Conservation (phyloP, 805 yeast genomes). For the Candida tibetensis region DNA sequence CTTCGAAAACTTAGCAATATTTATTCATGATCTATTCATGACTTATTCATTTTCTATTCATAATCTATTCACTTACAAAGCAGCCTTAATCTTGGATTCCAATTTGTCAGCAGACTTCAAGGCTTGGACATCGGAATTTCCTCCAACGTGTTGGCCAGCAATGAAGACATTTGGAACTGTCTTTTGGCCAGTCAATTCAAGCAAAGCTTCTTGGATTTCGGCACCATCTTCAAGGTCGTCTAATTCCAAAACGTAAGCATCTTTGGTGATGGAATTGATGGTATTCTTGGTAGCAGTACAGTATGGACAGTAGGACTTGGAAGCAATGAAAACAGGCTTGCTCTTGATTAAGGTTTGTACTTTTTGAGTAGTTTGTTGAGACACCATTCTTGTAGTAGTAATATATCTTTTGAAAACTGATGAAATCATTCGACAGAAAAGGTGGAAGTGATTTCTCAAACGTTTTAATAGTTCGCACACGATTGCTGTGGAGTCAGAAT, state of each 20-base stretch:
- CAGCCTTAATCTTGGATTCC: slow-evolving; percentile 41
- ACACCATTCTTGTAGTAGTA: slow-evolving; percentile 46
- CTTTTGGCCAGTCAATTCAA: slow-evolving; percentile 78
- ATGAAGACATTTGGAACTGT: slow-evolving; percentile 94
- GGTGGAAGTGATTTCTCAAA: no score
- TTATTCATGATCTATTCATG: no score
- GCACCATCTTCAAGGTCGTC: slow-evolving; percentile 65
- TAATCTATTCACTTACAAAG: no score
- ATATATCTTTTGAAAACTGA: slow-evolving; percentile 13
- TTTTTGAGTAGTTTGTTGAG: slow-evolving; percentile 53
- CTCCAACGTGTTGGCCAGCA: slow-evolving; percentile 91
- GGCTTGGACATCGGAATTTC: slow-evolving; percentile 83
- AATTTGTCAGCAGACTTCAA: slow-evolving; percentile 63
- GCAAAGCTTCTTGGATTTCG: slow-evolving; percentile 77
- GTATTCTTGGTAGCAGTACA: slow-evolving; percentile 44
- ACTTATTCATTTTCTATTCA: no score
- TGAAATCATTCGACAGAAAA: background rate
- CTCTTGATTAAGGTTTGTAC: slow-evolving; percentile 63
- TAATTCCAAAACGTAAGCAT: slow-evolving; percentile 55
- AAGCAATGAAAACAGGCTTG: slow-evolving; percentile 75
- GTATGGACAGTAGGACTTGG: slow-evolving; percentile 55
- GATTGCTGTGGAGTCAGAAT: no score
- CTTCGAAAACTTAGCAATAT: no score
- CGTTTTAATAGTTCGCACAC: background rate
- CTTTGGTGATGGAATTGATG: slow-evolving; percentile 36